These are phyloP conservation scores for Ciborinia camelliae DNA, from an alignment of 2,329 filamentous ascomycete species.

Conservation along the genomic window DNA sequence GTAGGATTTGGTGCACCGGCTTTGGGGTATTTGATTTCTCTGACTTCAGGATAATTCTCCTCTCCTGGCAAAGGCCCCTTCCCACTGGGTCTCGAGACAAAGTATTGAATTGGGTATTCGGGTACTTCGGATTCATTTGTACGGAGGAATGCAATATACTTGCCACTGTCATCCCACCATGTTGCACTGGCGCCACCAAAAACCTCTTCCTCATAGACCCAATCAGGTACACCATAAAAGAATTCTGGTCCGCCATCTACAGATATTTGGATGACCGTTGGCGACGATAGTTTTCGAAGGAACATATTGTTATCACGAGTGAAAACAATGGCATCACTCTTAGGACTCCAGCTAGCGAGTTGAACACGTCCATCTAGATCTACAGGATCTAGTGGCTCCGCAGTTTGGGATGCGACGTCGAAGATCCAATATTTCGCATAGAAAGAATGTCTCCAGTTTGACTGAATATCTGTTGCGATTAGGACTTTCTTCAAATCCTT, in stretches of 20 bases:
- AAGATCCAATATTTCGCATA: slow-evolving; percentile 88
- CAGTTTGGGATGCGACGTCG: slow-evolving; percentile 76
- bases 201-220: slow-evolving; percentile 90
- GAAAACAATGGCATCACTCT: slow-evolving; percentile 83
- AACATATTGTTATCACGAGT: slow-evolving; percentile 89
- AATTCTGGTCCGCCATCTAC: slow-evolving; percentile 81
- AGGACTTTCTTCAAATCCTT: slow-evolving; percentile 82
- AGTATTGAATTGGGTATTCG: slow-evolving; percentile 91
- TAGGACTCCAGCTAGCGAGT: slow-evolving; percentile 84
- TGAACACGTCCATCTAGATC: slow-evolving; percentile 67
- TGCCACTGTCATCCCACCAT: slow-evolving; percentile 92
- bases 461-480: slow-evolving; percentile 66
- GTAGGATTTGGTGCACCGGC: slow-evolving; percentile 89
- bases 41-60: slow-evolving; percentile 86
- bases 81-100: slow-evolving; percentile 80
- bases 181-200: slow-evolving; percentile 76
- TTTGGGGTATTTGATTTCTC: slow-evolving; percentile 95
- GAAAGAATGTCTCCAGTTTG: slow-evolving; percentile 88
- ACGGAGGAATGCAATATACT: slow-evolving; percentile 84
- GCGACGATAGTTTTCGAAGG: slow-evolving; percentile 59
- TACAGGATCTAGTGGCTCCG: slow-evolving; percentile 71
- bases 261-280: slow-evolving; percentile 60
- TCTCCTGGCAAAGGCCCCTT: slow-evolving; percentile 63
- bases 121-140: slow-evolving; percentile 93
- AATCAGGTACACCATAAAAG: slow-evolving; percentile 96